Evolutionary conservation across 257 asterid genomes (phyloP).

Genomic region (Solanum phureja): DNA sequence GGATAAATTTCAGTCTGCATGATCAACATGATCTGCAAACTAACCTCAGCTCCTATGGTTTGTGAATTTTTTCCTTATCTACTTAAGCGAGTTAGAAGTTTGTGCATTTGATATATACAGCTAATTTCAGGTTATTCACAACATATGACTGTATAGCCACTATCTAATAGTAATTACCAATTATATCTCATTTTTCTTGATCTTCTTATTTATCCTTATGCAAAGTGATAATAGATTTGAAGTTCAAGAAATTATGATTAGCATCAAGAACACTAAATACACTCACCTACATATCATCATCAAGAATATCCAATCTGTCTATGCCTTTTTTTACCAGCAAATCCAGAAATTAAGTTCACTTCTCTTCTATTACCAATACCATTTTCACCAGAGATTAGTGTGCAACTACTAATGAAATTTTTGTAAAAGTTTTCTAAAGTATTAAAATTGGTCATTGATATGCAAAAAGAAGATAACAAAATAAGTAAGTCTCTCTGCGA

Average conservation of each 20-base stretch:
- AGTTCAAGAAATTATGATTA: slow-evolving; percentile 42
- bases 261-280: slow-evolving; percentile 33
- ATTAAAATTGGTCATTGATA: not conserved
- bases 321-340: slow-evolving; percentile 34
- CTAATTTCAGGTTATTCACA: slow-evolving; percentile 46
- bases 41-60: no score
- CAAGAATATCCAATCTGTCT: slow-evolving; percentile 40
- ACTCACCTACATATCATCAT: slow-evolving; percentile 43
- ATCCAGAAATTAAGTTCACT: slow-evolving; percentile 16
- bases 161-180: no score
- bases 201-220: not conserved
- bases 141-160: slow-evolving; percentile 41
- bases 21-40: no score
- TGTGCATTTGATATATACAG: not conserved
- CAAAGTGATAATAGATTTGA: slow-evolving; percentile 27
- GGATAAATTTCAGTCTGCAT: no score
- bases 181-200: not conserved
- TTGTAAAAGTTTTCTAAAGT: no score
- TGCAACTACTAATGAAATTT: no score
- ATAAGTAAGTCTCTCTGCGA: no score
- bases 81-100: no score
- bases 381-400: not conserved
- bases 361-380: not conserved
- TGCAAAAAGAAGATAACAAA: no score
- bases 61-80: no score